phyloP scores from a whole-genome alignment of 2,329 filamentous ascomycete species.

The Lasiodiplodia hormozganensis region DNA sequence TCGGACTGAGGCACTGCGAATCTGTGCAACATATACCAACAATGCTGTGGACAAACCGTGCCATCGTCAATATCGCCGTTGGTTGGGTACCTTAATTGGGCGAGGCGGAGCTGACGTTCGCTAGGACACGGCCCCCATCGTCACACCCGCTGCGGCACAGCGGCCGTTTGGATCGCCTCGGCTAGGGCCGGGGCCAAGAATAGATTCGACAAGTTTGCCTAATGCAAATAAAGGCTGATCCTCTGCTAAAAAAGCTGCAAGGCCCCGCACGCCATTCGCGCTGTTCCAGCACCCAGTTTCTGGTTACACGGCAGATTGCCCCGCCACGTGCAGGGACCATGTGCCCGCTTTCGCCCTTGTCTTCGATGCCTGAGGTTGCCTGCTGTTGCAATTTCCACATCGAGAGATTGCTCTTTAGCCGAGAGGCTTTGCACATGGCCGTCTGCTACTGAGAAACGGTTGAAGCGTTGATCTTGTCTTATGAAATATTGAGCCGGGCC shows the following conservation, averaged over 20 bases:
- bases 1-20: constrained; percentile 35
- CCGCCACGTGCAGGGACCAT: constrained; percentile 11
- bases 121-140: constrained; percentile 29
- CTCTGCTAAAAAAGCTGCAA: constrained; percentile 5
- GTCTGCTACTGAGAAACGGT: neutral
- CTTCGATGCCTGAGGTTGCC: constrained; percentile 19
- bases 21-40: constrained; percentile 37
- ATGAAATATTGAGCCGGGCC: neutral
- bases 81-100: constrained; percentile 35
- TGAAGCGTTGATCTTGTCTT: neutral
- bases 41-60: constrained; percentile 34
- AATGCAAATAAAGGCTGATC: constrained; percentile 7
- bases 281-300: neutral
- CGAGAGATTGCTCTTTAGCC: neutral
- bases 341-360: neutral
- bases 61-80: constrained; percentile 31
- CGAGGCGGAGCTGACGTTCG: constrained; percentile 33
- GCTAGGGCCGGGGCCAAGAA: constrained; percentile 16
- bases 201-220: constrained; percentile 15
- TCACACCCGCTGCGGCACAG: constrained; percentile 28
- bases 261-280: constrained; percentile 5
- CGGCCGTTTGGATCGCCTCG: constrained; percentile 31
- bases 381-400: neutral
- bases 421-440: neutral
- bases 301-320: constrained; percentile 3